Evolutionary conservation across 2,329 filamentous ascomycete genomes (phyloP).

Genomic region (Talaromyces sp.): DNA sequence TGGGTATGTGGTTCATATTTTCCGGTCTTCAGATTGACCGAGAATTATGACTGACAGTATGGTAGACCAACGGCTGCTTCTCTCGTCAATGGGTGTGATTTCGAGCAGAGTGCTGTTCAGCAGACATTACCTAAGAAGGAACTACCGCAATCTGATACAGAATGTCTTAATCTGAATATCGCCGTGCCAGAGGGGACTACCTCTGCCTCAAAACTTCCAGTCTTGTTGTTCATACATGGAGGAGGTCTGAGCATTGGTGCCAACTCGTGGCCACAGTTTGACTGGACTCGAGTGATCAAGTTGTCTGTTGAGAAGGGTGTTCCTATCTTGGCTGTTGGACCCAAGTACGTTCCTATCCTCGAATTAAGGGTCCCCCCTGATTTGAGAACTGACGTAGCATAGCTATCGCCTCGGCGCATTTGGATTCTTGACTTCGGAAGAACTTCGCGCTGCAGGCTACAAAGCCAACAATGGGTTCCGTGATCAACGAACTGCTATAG

Average conservation of each 20-base stretch:
- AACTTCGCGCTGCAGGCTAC: slow-evolving; percentile 47
- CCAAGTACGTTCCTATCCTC: slow-evolving; percentile 40
- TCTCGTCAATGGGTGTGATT: slow-evolving; percentile 42
- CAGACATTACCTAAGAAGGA: slow-evolving; percentile 45
- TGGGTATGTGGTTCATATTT: slow-evolving; percentile 30
- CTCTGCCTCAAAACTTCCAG: slow-evolving; percentile 43
- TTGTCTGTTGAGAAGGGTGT: slow-evolving; percentile 44
- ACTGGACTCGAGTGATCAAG: slow-evolving; percentile 47
- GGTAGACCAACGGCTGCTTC: slow-evolving; percentile 42
- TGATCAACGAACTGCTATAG: slow-evolving; percentile 49
- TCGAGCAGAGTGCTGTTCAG: slow-evolving; percentile 52
- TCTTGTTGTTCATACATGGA: slow-evolving; percentile 56
- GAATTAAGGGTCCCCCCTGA: too few species aligned
- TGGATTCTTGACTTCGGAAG: slow-evolving; percentile 52
- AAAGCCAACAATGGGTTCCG: slow-evolving; percentile 48
- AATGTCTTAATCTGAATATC: slow-evolving; percentile 56
- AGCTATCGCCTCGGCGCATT: slow-evolving; percentile 50
- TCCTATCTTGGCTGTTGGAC: slow-evolving; percentile 49
- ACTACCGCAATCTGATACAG: slow-evolving; percentile 44
- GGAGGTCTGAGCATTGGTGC: slow-evolving; percentile 53
- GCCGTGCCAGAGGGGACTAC: slow-evolving; percentile 41
- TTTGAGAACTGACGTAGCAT: slow-evolving; percentile 17
- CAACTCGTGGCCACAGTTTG: slow-evolving; percentile 55
- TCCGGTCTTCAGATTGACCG: background rate
- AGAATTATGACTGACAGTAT: background rate